Percentiles rank a stretch among this genome's conserved stretches.
These are phyloP conservation scores for Hanseniaspora nectarophila DNA, from an alignment of 805 yeast genomes.

Conservation along the genomic window DNA sequence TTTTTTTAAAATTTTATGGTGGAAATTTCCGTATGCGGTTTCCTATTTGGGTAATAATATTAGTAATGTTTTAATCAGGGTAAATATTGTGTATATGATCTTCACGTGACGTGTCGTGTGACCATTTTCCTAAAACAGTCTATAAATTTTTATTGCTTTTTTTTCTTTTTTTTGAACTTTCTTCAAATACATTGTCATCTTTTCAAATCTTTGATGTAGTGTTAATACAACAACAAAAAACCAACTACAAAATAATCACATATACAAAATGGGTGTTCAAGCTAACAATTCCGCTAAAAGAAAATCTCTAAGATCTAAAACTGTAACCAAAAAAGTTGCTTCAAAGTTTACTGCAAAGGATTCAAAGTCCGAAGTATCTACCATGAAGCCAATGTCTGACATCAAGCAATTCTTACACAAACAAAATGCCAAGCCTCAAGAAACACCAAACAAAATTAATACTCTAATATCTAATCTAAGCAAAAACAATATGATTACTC, in stretches of 20 bases:
- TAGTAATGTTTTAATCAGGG: not conserved
- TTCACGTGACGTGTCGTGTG: no score
- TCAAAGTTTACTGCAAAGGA: conserved; percentile 12
- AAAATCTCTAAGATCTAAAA: conserved; percentile 13
- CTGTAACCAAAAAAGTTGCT: conserved; percentile 3
- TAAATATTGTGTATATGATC: not conserved
- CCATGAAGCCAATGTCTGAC: conserved; percentile 26
- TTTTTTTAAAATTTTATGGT: no score
- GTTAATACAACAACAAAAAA: no score
- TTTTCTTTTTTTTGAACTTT: no score
- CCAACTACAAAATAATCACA: no score
- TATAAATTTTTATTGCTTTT: no score
- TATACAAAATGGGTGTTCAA: conserved; percentile 21
- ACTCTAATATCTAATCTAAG: conserved; percentile 29
- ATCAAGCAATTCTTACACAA: conserved; percentile 41
- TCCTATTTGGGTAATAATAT: not conserved
- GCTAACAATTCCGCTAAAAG: conserved; percentile 8
- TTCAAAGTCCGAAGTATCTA: not conserved
- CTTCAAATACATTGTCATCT: conserved; percentile 31
- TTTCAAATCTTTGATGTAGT: no score
- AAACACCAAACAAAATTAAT: conserved; percentile 29
- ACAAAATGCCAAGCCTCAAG: conserved; percentile 41
- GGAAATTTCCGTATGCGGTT: no score
- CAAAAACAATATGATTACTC: conserved; percentile 19
- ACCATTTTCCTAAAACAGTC: no score